Conservation (phyloP, 2,329 filamentous ascomycete species). For the Emergomyces africanus region DNA sequence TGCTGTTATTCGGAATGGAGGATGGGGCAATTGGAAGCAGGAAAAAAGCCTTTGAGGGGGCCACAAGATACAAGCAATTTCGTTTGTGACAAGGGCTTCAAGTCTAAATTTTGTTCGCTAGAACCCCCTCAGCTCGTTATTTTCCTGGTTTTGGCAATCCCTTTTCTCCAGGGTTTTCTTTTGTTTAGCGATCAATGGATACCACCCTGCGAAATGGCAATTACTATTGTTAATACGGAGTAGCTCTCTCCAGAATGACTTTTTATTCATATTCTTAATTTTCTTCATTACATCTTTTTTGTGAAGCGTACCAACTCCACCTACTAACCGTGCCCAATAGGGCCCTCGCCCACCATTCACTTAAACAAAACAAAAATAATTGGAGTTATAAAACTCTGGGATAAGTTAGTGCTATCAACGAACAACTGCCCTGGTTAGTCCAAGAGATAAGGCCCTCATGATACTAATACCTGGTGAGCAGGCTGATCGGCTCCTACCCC, state of each 20-base stretch:
- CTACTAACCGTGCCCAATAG: no score
- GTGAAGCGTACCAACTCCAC: no score
- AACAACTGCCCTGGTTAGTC: no score
- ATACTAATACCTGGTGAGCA: no score
- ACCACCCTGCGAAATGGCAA: neutral
- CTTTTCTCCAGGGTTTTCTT: neutral
- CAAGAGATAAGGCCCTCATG: no score
- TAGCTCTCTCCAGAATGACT: neutral
- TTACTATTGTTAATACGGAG: neutral
- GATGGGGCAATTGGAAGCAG: neutral
- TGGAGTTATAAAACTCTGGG: no score
- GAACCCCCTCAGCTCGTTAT: neutral
- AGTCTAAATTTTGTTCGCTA: neutral
- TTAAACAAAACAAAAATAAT: neutral
- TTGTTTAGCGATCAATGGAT: neutral
- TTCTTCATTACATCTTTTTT: neutral
- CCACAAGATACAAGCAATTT: neutral
- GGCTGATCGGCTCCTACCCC: no score
- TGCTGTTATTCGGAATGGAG: neutral
- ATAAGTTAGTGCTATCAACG: no score
- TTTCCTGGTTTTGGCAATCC: neutral
- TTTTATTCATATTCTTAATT: neutral
- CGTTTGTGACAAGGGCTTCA: neutral
- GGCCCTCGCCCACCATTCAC: no score
- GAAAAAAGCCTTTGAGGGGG: neutral